These are phyloP conservation scores for Tricholoma sp. DNA, from an alignment of 768 basidiomycete genomes.

Conservation along the genomic window DNA sequence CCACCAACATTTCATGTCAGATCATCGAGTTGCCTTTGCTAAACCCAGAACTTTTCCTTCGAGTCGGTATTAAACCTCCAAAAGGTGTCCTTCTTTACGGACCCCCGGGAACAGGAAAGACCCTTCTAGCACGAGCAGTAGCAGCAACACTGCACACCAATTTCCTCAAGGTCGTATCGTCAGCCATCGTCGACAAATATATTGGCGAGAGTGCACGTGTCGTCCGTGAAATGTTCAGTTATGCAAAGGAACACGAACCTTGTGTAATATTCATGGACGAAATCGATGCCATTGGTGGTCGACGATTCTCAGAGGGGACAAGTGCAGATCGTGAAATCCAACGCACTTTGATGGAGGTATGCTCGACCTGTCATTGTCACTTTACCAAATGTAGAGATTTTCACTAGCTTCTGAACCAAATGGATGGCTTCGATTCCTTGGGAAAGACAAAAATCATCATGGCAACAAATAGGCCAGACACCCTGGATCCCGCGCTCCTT, in stretches of 20 bases:
- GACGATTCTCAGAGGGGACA: conserved; percentile 85
- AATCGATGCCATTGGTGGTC: conserved; percentile 96
- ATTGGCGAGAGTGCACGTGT: conserved; percentile 97
- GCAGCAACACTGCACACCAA: conserved; percentile 95
- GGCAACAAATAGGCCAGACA: conserved; percentile 99
- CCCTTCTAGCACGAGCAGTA: conserved; percentile 88
- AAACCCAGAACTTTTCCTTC: conserved; percentile 88
- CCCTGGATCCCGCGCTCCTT: conserved; percentile 92
- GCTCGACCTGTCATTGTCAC: conserved; percentile 5
- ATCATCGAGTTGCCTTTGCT: conserved; percentile 94
- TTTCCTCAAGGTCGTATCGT: conserved; percentile 97
- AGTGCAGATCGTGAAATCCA: conserved; percentile 99
- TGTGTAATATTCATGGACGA: conserved; percentile 99
- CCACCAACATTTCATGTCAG: conserved; percentile 29
- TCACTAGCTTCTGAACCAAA: conserved; percentile 89
- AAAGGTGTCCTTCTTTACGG: conserved; percentile 96
- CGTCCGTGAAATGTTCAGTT: conserved; percentile 98
- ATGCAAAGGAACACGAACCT: conserved; percentile 95
- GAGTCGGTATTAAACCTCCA: conserved; percentile 96
- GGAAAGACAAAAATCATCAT: conserved; percentile 96
- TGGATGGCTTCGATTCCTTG: conserved; percentile 99
- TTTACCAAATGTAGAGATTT: not conserved
- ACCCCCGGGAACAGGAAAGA: conserved; percentile 96
- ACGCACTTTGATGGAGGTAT: conserved; percentile 90
- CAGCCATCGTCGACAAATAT: conserved; percentile 97